phyloP scores from a whole-genome alignment of 495 filamentous ascomycete genomes.

The Neurospora sp. region DNA sequence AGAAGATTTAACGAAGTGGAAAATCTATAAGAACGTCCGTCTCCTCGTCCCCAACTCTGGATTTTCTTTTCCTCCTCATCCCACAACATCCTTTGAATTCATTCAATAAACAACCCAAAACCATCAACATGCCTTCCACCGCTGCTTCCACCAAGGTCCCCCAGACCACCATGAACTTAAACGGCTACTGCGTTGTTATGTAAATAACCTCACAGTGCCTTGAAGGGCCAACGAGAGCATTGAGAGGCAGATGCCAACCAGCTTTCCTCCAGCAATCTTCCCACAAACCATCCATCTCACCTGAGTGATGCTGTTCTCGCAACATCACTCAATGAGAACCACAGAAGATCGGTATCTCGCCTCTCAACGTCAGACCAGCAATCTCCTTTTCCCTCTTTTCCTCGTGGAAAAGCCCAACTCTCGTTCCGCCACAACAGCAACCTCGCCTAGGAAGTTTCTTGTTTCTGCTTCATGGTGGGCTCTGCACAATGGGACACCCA shows the following conservation, averaged over 20 bases:
- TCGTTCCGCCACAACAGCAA: neutral
- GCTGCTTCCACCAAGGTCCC: conserved; percentile 18
- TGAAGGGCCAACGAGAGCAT: neutral
- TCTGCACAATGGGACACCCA: neutral
- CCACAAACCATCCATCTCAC: neutral
- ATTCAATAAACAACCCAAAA: conserved; percentile 9
- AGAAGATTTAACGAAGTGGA: neutral
- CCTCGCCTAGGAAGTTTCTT: neutral
- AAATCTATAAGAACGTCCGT: conserved; percentile 13
- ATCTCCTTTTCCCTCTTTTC: neutral
- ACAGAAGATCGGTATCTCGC: neutral
- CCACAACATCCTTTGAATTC: conserved; percentile 6
- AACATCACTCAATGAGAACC: neutral
- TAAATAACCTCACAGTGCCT: conserved; percentile 17
- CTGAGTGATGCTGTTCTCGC: neutral
- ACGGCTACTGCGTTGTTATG: conserved; percentile 30
- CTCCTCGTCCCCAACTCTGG: neutral
- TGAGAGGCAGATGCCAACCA: neutral
- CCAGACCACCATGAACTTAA: conserved; percentile 22
- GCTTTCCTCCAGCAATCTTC: neutral
- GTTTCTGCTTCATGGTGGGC: neutral
- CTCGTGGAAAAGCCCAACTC: neutral
- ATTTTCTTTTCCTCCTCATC: conserved; percentile 12
- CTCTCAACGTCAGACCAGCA: neutral
- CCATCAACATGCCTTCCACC: conserved; percentile 29